Conservation (phyloP, 2,329 filamentous ascomycete genomes). For the Talaromyces islandicus region DNA sequence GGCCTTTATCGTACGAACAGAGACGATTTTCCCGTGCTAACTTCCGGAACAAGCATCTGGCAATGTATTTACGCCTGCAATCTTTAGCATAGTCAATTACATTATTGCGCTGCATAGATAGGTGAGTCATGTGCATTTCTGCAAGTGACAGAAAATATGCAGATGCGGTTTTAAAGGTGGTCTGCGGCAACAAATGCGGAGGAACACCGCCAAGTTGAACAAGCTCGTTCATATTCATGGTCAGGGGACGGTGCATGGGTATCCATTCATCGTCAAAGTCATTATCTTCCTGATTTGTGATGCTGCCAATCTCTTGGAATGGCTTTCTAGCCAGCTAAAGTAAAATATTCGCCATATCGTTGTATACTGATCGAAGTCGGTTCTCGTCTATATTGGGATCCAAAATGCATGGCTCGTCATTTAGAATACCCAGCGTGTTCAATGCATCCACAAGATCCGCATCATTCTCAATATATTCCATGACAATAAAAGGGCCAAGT, state of each 20-base stretch:
- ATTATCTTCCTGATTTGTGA: slow-evolving; percentile 7
- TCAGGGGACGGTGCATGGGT: slow-evolving; percentile 28
- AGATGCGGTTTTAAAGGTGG: slow-evolving; percentile 25
- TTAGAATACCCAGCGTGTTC: not conserved
- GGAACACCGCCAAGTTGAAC: slow-evolving; percentile 20
- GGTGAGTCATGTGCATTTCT: slow-evolving; percentile 37
- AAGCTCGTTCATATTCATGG: slow-evolving; percentile 39
- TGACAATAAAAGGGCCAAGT: not conserved
- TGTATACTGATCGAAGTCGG: slow-evolving; percentile 15
- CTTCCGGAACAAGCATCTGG: slow-evolving; percentile 16
- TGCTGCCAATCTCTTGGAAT: slow-evolving; percentile 20
- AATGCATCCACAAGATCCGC: not conserved
- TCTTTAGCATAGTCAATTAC: slow-evolving; percentile 22
- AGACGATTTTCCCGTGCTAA: slow-evolving; percentile 13
- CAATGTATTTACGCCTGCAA: slow-evolving; percentile 17
- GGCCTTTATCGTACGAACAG: slow-evolving; percentile 18
- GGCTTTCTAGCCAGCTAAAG: slow-evolving; percentile 20
- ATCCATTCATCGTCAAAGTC: not conserved
- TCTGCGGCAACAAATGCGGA: slow-evolving; percentile 12
- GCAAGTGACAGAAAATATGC: slow-evolving; percentile 36
- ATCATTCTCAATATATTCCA: not conserved
- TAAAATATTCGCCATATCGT: slow-evolving; percentile 19
- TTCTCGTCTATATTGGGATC: slow-evolving; percentile 17
- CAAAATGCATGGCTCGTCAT: not conserved
- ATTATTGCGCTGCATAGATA: slow-evolving; percentile 35